Evolutionary conservation across 1,284 basidiomycete species (phyloP).

Genomic region (Pseudozyma hubeiensis): DNA sequence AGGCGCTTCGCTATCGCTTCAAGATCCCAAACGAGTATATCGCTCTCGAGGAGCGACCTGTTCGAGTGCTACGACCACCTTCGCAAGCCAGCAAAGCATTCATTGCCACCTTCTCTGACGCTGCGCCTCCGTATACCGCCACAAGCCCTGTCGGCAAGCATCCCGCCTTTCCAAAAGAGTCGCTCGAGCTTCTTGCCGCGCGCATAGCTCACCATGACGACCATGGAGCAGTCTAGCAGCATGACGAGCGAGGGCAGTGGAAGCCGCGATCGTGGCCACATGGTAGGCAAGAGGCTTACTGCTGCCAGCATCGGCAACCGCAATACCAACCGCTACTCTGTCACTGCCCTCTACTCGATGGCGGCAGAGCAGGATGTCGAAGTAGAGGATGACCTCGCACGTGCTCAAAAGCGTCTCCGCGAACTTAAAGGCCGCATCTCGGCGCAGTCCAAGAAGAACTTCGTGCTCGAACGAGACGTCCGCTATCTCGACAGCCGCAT

Average conservation of each 20-base stretch:
- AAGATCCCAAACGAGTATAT: too few relatives aligned
- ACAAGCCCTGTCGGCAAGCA: too few relatives aligned
- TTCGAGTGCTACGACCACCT: too few relatives aligned
- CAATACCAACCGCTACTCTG: conserved; percentile 95
- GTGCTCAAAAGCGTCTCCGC: conserved; percentile 93
- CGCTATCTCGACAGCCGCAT: conserved; percentile 98
- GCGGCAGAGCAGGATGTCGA: conserved; percentile 98
- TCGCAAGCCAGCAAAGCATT: too few relatives aligned
- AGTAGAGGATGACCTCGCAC: conserved; percentile 94
- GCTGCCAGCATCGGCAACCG: conserved; percentile 68
- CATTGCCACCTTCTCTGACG: too few relatives aligned
- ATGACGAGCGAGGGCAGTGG: conserved; percentile 38
- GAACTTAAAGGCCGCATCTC: conserved; percentile 98
- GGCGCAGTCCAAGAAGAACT: conserved; percentile 98
- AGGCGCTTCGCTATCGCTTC: too few relatives aligned
- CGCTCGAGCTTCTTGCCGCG: not conserved
- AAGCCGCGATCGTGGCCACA: conserved; percentile 41
- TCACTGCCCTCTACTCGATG: conserved; percentile 95
- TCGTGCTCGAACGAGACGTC: conserved; percentile 96
- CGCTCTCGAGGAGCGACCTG: too few relatives aligned
- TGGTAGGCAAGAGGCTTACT: conserved; percentile 51
- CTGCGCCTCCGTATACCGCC: too few relatives aligned
- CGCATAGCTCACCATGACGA: conserved; percentile 23
- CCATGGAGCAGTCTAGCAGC: conserved; percentile 33
- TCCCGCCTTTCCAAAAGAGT: not conserved